Evolutionary conservation across 192 early-diverging fungal species (phyloP).

Genomic region (Podila epicladia): DNA sequence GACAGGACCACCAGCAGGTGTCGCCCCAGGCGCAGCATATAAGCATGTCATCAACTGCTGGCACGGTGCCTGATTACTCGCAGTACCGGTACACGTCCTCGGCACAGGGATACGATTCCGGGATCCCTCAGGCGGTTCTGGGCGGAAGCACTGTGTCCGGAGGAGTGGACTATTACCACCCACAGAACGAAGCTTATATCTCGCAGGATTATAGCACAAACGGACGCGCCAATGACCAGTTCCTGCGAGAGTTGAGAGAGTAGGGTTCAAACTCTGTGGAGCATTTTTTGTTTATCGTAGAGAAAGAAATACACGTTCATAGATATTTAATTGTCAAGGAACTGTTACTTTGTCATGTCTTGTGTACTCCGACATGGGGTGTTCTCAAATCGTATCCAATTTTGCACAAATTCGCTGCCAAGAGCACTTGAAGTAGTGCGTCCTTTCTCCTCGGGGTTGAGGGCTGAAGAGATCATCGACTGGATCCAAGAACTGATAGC

Average conservation of each 20-base stretch:
- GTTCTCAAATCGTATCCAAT: no score
- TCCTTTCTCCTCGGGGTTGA: no score
- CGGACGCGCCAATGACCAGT: slow-evolving; percentile 5
- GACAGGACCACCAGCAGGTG: slow-evolving; percentile 2
- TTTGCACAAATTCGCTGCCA: no score
- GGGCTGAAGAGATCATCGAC: no score
- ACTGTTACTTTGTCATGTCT: no score
- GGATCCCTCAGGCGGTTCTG: not conserved
- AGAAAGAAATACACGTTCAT: no score
- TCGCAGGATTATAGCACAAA: not conserved
- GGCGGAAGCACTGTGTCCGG: not conserved
- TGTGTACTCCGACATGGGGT: no score
- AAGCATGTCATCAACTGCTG: not conserved
- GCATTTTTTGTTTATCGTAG: no score
- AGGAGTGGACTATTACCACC: not conserved
- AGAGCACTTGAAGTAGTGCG: no score
- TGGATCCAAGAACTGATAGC: no score
- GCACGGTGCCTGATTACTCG: not conserved
- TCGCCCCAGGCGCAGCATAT: not conserved
- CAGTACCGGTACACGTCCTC: not conserved
- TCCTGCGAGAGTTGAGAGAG: slow-evolving; percentile 36
- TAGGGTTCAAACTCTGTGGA: not conserved
- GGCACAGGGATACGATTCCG: not conserved
- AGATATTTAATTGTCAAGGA: no score
- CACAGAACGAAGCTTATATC: not conserved